Base-by-base conservation (phyloP, 169 alveolate genomes). In the Plasmodium ovale region DNA sequence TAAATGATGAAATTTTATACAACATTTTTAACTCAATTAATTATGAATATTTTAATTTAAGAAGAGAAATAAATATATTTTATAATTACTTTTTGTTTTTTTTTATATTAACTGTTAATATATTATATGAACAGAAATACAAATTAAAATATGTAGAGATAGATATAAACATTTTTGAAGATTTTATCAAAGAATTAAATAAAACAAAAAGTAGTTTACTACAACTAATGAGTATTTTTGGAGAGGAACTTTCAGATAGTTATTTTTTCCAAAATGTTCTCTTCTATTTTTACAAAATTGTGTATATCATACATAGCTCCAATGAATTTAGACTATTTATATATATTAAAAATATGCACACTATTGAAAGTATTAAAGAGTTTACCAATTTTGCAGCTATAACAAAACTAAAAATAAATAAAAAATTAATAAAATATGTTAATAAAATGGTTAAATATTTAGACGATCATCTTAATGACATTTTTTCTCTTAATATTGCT, bases 31-130 rank as follows among this genome's bases (percentile, higher is more conserved):
- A 85, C 56, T 39, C 91, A 10, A 85, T 69, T 12, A 85, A 39
- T 42, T 68, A 54, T 56, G 91, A 85, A 85, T 85, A 85, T 71
- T 85, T 54, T 69, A 67, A 69, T 29, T 69, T 85, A 60, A 69
- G 87, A 56, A 53, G 62, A n/a, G 91, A 85, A 58, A 60, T 85
- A 3, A 47, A 39, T 39, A 68, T 3, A 2, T 85, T 85, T 1
- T 85, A 85, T 53, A 49, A 51, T 2, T 73, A 85, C 31, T 85
- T 85, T 69, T 64, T 56, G 4, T 69, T 69, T 21, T 85, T 68
- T 42, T 85, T 68, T 47, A 47, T 85, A 54, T 44, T 85, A n/a
- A 49, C 19, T 14, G 53, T 9, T 29, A 14, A 42, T 0, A 14
- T 85, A 29, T 29, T 85, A 25, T 58, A 29, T 42, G 87, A 85